A percentile compares a stretch with the other conserved stretches of the same genome.
These are phyloP conservation scores for Colletotrichum endophyticum DNA, from an alignment of 2,329 filamentous ascomycete species.

Conservation along the genomic window DNA sequence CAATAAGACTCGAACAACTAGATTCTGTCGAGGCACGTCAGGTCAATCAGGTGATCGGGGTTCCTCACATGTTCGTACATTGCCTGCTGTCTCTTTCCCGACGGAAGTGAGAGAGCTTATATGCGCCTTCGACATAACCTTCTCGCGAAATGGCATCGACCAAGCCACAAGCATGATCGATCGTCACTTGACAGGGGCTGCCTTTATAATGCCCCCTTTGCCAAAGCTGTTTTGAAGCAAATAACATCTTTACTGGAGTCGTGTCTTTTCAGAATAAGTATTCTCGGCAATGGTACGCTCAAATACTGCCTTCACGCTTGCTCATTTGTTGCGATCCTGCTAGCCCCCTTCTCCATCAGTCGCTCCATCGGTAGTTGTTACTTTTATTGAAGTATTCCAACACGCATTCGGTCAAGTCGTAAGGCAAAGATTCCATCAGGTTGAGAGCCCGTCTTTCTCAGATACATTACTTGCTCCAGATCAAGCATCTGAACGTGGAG, in stretches of 20 bases:
- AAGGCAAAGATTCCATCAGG: too few species aligned
- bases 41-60: rapidly evolving
- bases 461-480: too few species aligned
- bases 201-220: not conserved
- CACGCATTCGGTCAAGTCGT: too few species aligned
- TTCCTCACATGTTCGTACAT: too few species aligned
- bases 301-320: too few species aligned
- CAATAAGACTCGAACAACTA: rapidly evolving
- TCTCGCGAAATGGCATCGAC: not conserved
- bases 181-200: not conserved
- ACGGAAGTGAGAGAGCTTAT: rapidly evolving
- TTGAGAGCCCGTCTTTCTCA: too few species aligned
- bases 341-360: too few species aligned
- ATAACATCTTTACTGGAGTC: rapidly evolving
- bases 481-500: not conserved
- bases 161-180: not conserved
- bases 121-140: not conserved
- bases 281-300: too few species aligned
- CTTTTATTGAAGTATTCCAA: too few species aligned
- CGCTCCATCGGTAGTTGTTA: too few species aligned
- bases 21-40: not conserved
- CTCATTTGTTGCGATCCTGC: too few species aligned
- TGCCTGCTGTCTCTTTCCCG: not conserved
- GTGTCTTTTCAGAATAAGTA: not conserved
- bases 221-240: not conserved